phyloP scores from a whole-genome alignment of 768 basidiomycete genomes.

The Calvatia gigantea region DNA sequence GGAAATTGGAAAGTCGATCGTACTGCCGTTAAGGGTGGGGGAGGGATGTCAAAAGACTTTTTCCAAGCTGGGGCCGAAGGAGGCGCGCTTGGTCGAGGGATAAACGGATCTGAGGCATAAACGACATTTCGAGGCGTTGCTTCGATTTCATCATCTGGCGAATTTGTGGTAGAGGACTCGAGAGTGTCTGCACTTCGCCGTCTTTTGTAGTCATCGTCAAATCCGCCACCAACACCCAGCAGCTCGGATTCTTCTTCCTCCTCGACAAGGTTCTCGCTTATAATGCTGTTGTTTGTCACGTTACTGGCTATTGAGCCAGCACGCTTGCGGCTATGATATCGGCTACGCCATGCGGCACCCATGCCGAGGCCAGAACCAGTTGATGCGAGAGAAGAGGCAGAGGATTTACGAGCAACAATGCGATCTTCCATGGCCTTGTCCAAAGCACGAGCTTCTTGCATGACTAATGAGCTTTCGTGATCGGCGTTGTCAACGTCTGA shows the following conservation, averaged over 20 bases:
- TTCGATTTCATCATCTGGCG: conserved; percentile 40
- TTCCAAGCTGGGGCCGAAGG: conserved; percentile 59
- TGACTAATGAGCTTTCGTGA: conserved; percentile 51
- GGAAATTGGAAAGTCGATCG: conserved; percentile 47
- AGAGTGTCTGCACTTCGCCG: conserved; percentile 31
- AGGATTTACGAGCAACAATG: conserved; percentile 68
- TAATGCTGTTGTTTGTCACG: conserved; percentile 59
- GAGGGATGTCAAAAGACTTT: conserved; percentile 52
- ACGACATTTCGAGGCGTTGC: conserved; percentile 24
- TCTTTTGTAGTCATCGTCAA: conserved; percentile 44
- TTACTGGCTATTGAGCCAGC: conserved; percentile 74
- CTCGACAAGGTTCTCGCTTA: conserved; percentile 80
- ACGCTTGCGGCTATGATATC: conserved; percentile 64
- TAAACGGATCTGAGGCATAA: conserved; percentile 15
- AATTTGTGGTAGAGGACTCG: conserved; percentile 38
- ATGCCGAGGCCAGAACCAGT: conserved; percentile 56
- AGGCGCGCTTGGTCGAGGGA: conserved; percentile 29
- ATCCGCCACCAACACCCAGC: conserved; percentile 65
- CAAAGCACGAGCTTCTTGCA: conserved; percentile 77
- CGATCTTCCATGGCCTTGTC: conserved; percentile 89
- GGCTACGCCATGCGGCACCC: conserved; percentile 62
- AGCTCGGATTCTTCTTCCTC: conserved; percentile 77
- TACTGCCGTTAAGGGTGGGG: conserved; percentile 49
- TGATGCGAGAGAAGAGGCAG: conserved; percentile 60
- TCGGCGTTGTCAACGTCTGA: conserved; percentile 47